phyloP scores from a whole-genome alignment of 2,329 filamentous ascomycete species.

The Xylaria multiplex region DNA sequence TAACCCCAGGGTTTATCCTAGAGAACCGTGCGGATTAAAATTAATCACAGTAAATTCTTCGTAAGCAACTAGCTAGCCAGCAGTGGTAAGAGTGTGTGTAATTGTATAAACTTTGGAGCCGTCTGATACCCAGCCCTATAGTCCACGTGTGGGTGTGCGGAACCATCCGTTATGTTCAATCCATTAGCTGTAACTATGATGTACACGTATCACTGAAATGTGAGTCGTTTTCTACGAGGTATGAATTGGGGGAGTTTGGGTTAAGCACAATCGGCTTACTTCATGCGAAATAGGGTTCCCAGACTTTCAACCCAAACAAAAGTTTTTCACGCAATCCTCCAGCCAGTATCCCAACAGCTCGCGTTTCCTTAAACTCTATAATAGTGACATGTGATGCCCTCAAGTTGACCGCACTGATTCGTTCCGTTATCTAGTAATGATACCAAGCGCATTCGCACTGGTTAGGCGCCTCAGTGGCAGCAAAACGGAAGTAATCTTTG shows the following conservation, averaged over 20 bases:
- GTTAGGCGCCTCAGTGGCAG: conserved; percentile 10
- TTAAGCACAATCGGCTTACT: too few species aligned
- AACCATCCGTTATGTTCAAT: too few species aligned
- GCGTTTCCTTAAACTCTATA: background rate
- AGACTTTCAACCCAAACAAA: background rate
- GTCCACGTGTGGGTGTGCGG: too few species aligned
- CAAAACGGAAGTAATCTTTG: conserved; percentile 30
- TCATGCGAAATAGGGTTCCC: background rate
- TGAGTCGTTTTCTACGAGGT: background rate
- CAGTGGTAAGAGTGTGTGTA: background rate
- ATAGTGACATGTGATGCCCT: background rate
- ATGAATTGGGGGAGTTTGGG: too few species aligned
- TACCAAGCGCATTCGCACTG: conserved; percentile 26
- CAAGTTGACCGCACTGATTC: background rate
- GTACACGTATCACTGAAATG: background rate
- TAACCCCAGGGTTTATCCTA: background rate
- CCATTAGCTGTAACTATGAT: too few species aligned
- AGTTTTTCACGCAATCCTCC: background rate
- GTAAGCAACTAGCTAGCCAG: background rate
- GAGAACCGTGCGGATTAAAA: background rate
- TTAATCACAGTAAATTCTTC: background rate
- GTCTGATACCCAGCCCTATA: too few species aligned
- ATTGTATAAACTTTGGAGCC: background rate
- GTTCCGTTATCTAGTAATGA: background rate
- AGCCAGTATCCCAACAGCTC: background rate